Evolutionary conservation across 2,329 filamentous ascomycete species (phyloP), one percentile per base, ranked within the genome.

Genomic region (Ceratocystis cacaofunesta): DNA sequence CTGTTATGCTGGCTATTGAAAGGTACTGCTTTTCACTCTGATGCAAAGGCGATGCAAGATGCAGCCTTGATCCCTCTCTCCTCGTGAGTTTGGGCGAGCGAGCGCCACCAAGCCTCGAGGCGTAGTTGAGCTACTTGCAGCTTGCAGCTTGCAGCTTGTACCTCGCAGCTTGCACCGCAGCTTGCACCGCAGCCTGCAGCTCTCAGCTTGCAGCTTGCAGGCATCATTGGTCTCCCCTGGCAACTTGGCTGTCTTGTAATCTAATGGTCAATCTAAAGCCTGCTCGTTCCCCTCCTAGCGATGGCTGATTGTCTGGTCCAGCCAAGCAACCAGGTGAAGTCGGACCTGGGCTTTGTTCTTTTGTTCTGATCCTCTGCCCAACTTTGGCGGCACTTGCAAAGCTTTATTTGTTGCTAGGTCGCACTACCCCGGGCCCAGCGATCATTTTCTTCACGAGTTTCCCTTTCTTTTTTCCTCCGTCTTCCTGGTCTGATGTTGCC

Each of bases 391-490:
- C 48, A 52, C 48, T 52, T 52, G 48, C 36, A 52, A 41, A 12
- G 48, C 25, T 32, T 58, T 58, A 58, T 58, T 58, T 58, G 52
- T n/a, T 32, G 5, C 25, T 19, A 58, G 52, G 52, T n/a, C 28
- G 52, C 52, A 58, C 52, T 30, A 58, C 52, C 52, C 52, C 32
- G 25, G 52, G 52, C 52, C 52, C 52, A 32, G 52, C 52, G 52
- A 58, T 58, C 52, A 58, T 58, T 58, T 41, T 36, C 25, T 58
- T 19, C 28, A 58, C 28, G 52, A 58, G 52, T 36, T 58, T 58
- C 17, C 17, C 28, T 36, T 58, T 58, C 17, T n/a, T 57, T 57
- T 58, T 32, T 57, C 28, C 28, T 58, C 30, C 17, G 4, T 57
- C 30, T 32, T 36, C 28, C 52, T 57, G 48, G 48, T 52, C 48